phyloP scores from a whole-genome alignment of 768 basidiomycete genomes.

The Peribolospora kevripleyi region DNA sequence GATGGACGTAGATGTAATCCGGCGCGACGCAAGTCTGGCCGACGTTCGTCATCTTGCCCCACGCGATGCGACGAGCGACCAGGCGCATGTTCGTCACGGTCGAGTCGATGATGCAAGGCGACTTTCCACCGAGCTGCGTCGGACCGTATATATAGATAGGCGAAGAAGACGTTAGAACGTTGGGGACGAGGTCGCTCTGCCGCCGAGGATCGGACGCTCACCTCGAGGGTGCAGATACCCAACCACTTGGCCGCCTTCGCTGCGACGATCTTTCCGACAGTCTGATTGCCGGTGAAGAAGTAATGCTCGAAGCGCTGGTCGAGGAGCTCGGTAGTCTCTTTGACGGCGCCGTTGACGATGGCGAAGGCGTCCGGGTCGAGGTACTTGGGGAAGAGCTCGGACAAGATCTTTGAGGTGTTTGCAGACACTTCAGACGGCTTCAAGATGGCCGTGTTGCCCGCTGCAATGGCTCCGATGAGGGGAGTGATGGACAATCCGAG shows the following conservation, averaged over 20 bases:
- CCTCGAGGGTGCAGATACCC: conserved; percentile 40
- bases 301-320: conserved; percentile 23
- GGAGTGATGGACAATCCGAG: conserved; percentile 27
- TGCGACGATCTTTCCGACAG: conserved; percentile 43
- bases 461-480: conserved; percentile 48
- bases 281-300: conserved; percentile 37
- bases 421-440: conserved; percentile 44
- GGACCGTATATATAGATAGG: no score
- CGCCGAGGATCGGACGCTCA: conserved; percentile 7
- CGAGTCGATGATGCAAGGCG: conserved; percentile 29
- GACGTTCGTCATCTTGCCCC: conserved; percentile 53
- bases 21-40: conserved; percentile 21
- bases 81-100: conserved; percentile 28
- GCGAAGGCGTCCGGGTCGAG: conserved; percentile 41
- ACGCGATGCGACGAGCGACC: conserved; percentile 46
- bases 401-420: conserved; percentile 31
- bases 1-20: conserved; percentile 2
- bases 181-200: no score
- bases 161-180: no score
- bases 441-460: conserved; percentile 39
- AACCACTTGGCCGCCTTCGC: conserved; percentile 51
- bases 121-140: conserved; percentile 8
- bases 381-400: conserved; percentile 49
- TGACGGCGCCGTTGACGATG: conserved; percentile 42
- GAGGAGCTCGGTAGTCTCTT: conserved; percentile 47